These are phyloP conservation scores for Capsaspora owczarzaki DNA, from an alignment of 78 protist genomes.

Conservation along the genomic window DNA sequence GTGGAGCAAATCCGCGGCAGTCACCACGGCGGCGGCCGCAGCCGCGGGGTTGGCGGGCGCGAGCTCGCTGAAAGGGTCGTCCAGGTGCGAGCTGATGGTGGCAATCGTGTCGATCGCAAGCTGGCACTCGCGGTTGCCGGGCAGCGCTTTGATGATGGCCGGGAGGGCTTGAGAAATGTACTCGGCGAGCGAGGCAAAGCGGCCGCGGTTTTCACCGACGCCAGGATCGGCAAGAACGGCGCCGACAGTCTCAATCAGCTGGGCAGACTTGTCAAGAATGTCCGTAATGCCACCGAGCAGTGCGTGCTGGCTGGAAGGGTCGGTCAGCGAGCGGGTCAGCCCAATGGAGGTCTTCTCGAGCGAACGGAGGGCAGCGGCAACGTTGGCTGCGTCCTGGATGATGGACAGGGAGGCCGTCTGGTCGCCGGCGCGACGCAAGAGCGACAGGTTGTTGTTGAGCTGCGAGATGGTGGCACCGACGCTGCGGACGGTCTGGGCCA, in stretches of 20 bases:
- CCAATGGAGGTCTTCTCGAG: not conserved
- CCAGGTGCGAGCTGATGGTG: not conserved
- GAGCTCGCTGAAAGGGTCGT: not conserved
- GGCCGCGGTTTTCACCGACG: not conserved
- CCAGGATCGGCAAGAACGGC: not conserved
- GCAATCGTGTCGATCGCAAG: not conserved
- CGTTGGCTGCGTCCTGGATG: not conserved
- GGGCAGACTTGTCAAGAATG: not conserved
- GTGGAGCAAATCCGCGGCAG: not conserved
- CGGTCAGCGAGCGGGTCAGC: not conserved
- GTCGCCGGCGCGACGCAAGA: too few relatives aligned
- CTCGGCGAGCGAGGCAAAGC: not conserved
- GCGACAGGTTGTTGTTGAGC: too few relatives aligned
- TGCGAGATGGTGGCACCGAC: too few relatives aligned
- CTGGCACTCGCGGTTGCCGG: slow-evolving; percentile 3
- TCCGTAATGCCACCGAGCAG: not conserved
- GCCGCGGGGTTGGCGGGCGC: not conserved
- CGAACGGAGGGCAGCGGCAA: not conserved
- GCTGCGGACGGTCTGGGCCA: too few relatives aligned
- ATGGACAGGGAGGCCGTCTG: too few relatives aligned
- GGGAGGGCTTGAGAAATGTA: slow-evolving; percentile 3
- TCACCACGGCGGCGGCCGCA: not conserved
- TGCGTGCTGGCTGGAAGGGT: not conserved
- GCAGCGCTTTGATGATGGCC: not conserved
- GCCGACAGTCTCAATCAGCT: not conserved